Percentiles rank a stretch among this genome's conserved stretches.
Conservation (phyloP, 202 grass and related monocot genomes). For the Cymbopogon flexuosus region DNA sequence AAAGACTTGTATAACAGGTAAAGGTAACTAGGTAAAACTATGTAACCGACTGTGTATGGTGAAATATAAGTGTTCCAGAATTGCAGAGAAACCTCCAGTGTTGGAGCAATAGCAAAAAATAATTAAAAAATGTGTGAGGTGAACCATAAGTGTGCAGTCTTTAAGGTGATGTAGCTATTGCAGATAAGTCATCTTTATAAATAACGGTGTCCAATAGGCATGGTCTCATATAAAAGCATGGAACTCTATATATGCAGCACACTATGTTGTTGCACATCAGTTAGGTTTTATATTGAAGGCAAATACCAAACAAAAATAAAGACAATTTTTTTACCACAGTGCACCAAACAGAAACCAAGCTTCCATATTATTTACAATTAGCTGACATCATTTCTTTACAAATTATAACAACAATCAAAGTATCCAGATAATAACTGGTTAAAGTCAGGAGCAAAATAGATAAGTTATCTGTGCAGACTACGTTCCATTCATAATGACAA, state of each 20-base stretch:
- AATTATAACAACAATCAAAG: not conserved
- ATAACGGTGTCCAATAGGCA: not conserved
- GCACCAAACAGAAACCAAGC: not conserved
- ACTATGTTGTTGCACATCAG: not conserved
- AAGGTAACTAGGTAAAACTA: not conserved
- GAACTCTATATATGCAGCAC: not conserved
- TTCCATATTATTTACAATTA: not conserved
- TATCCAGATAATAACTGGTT: not conserved
- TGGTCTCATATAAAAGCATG: not conserved
- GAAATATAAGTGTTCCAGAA: not conserved
- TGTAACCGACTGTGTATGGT: not conserved
- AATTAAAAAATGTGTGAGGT: not conserved
- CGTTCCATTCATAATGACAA: not conserved
- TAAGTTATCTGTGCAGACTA: not conserved
- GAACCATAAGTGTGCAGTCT: not conserved
- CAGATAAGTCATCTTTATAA: not conserved
- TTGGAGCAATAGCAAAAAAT: not conserved
- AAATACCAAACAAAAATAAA: no score
- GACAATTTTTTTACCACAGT: not conserved
- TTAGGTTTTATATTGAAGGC: not conserved
- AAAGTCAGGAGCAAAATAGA: not conserved
- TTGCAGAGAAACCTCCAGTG: not conserved
- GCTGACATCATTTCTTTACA: not conserved
- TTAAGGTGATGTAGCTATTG: not conserved
- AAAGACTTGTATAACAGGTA: constrained; percentile 11